phyloP scores from a whole-genome alignment of 768 basidiomycete species.

The Mycena kentingensis region DNA sequence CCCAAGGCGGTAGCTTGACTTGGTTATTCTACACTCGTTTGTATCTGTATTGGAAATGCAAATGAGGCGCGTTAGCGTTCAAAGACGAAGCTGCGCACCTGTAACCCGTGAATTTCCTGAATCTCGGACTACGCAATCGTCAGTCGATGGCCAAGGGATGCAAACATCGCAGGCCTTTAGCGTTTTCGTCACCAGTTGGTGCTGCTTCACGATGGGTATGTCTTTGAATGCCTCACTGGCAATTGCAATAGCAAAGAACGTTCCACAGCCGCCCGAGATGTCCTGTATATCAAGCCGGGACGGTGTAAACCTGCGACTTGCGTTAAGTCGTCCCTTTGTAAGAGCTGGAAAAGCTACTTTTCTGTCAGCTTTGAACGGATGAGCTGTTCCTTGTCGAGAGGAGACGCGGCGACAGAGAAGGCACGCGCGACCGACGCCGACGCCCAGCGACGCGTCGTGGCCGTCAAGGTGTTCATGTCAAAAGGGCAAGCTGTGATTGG shows the following conservation, averaged over 20 bases:
- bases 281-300: conserved; percentile 86
- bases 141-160: no score
- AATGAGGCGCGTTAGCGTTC: conserved; percentile 9
- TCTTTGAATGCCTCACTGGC: conserved; percentile 85
- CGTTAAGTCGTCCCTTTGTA: background rate
- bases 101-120: conserved; percentile 87
- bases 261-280: conserved; percentile 97
- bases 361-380: conserved; percentile 75
- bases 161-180: conserved; percentile 48
- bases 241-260: conserved; percentile 92
- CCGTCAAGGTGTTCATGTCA: conserved; percentile 28
- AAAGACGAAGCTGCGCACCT: conserved; percentile 55
- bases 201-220: conserved; percentile 87
- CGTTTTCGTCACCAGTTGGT: conserved; percentile 82
- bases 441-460: conserved; percentile 37
- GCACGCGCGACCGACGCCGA: conserved; percentile 29
- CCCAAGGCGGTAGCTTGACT: background rate
- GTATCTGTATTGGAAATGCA: conserved; percentile 37
- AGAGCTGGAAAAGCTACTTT: conserved; percentile 25
- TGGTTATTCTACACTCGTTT: conserved; percentile 30
- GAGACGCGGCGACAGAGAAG: conserved; percentile 30
- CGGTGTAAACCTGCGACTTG: conserved; percentile 57
- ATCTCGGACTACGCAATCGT: conserved; percentile 68
- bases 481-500: conserved; percentile 4
- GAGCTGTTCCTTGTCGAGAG: conserved; percentile 59